Evolutionary conservation across 257 asterid species (phyloP).

Genomic region (Primulina tabacum): DNA sequence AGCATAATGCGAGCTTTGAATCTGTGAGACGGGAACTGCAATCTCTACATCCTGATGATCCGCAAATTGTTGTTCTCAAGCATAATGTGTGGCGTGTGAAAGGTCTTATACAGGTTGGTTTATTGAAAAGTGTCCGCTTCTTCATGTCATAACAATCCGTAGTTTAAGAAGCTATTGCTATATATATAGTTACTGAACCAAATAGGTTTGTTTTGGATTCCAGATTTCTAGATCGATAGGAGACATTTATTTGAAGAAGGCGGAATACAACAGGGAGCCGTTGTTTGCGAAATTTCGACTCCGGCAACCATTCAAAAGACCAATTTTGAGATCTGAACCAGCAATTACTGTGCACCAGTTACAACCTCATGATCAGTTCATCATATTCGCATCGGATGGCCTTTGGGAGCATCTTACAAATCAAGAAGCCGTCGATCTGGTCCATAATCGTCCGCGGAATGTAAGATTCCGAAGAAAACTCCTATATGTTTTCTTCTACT

Average conservation of each 20-base stretch:
- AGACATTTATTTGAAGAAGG: slow-evolving; percentile 63
- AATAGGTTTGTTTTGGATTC: not conserved
- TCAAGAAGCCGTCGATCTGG: slow-evolving; percentile 75
- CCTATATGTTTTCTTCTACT: not conserved
- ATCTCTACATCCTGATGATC: slow-evolving; percentile 47
- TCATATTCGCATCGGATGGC: slow-evolving; percentile 81
- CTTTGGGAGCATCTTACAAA: slow-evolving; percentile 85
- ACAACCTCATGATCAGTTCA: slow-evolving; percentile 65
- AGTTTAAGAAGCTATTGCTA: not conserved
- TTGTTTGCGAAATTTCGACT: slow-evolving; percentile 64
- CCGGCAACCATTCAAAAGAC: slow-evolving; percentile 56
- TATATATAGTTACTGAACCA: no score
- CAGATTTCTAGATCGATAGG: slow-evolving; percentile 83
- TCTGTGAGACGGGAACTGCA: slow-evolving; percentile 53
- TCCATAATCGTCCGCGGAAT: slow-evolving; percentile 57
- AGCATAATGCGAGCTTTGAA: slow-evolving; percentile 52
- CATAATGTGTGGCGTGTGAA: slow-evolving; percentile 61
- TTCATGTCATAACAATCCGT: not conserved
- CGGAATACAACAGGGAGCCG: slow-evolving; percentile 84
- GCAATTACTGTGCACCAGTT: slow-evolving; percentile 52
- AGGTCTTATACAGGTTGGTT: slow-evolving; percentile 50
- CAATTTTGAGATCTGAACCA: slow-evolving; percentile 75
- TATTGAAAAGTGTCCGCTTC: not conserved
- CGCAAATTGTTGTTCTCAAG: slow-evolving; percentile 50
- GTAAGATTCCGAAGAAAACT: slow-evolving; percentile 35